Evolutionary conservation across 2,329 filamentous ascomycete genomes (phyloP).

Genomic region (Fusarium domesticum): DNA sequence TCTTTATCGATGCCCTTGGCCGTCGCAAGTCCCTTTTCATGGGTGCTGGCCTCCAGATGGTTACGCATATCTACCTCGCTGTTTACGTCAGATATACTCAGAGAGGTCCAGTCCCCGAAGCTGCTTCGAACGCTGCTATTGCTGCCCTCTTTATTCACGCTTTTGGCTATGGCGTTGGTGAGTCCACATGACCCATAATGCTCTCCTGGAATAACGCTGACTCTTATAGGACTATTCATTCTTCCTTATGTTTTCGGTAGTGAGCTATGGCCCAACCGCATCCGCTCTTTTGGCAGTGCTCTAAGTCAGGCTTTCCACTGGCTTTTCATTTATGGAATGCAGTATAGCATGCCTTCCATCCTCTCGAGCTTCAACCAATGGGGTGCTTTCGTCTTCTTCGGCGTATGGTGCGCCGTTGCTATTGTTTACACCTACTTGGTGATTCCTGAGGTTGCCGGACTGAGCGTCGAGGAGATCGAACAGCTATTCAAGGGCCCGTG

Average conservation of each 20-base stretch:
- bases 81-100: slow-evolving; percentile 38
- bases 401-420: slow-evolving; percentile 36
- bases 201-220: neutral
- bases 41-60: slow-evolving; percentile 36
- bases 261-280: slow-evolving; percentile 45
- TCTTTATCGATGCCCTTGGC: slow-evolving; percentile 45
- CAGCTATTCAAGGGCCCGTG: slow-evolving; percentile 34
- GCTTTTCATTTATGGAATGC: slow-evolving; percentile 41
- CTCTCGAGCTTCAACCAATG: slow-evolving; percentile 36
- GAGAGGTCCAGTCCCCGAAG: slow-evolving; percentile 21
- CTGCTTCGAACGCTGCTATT: slow-evolving; percentile 38
- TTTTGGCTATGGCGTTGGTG: slow-evolving; percentile 41
- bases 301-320: slow-evolving; percentile 21
- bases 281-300: slow-evolving; percentile 44
- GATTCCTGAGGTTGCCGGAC: slow-evolving; percentile 39
- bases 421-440: slow-evolving; percentile 39
- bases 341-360: slow-evolving; percentile 35
- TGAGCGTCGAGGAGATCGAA: slow-evolving; percentile 40
- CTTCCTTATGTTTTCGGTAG: slow-evolving; percentile 45
- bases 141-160: slow-evolving; percentile 45
- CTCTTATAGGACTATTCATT: slow-evolving; percentile 29
- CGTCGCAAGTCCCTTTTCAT: slow-evolving; percentile 38
- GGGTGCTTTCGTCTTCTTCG: slow-evolving; percentile 41
- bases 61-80: slow-evolving; percentile 41
- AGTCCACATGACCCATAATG: neutral